Base-by-base conservation (phyloP, 2,329 filamentous ascomycete genomes). In the Nothomitra cinnamomea region DNA sequence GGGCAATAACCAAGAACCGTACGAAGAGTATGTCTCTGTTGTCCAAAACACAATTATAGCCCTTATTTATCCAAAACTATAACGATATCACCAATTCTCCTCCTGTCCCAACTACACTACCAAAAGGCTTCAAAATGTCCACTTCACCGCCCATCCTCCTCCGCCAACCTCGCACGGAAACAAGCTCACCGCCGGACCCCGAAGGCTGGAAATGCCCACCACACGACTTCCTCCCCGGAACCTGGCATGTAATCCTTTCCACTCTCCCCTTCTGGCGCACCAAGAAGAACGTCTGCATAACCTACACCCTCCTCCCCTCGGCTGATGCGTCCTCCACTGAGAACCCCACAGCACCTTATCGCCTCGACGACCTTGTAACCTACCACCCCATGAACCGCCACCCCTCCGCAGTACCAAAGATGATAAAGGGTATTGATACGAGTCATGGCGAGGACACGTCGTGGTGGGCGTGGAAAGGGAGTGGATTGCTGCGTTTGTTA, bases 221-320 rank as follows among this genome's bases (percentile, higher is more conserved):
- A 2, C 65, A 79, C 24, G 66, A 73, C 55, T 85, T 77, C 74
- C 75, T 87, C 47, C 67, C 72, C 52, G 72, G 80, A 56, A 84
- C 78, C 56, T 88, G 84, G 84, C 70, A 76, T 60, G 82, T 88
- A 54, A 85, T 83, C 10, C 82, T 87, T 69, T 85, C 80, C 3
- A 86, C 83, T 3, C 77, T 88, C 10, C 70, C 77, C 57, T 88
- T 92, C 83, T 94, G 87, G 87, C 80, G 80, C 60, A 76, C 77
- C 48, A 82, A 84, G 53, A 82, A 80, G 64, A 92, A 92, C 67
- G 85, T 94, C 13, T 76, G 77, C 61, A 90, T 94, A 64, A 83
- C 79, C 35, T 94, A 94, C 72, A 76, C 68, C 8, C 65, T 74
- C 0, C 72, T 85, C 7, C 55, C 61, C 53, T 56, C 51, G 53